Evolutionary conservation across 148 eudicot species (phyloP).

Genomic region (Cornus controversa): DNA sequence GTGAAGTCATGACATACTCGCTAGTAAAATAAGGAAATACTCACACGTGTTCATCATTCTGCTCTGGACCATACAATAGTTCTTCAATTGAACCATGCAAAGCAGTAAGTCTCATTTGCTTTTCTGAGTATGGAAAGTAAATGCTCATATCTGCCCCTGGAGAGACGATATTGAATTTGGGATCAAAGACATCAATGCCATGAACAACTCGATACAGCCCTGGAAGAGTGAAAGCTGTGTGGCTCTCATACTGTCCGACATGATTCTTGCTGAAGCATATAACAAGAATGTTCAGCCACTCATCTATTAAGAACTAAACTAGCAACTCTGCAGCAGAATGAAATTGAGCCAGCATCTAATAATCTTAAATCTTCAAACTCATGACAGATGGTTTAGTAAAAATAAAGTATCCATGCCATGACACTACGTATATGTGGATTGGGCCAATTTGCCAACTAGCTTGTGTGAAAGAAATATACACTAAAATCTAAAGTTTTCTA

Average conservation of each 20-base stretch:
- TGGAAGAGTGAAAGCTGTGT: conserved; percentile 33
- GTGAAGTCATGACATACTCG: background rate
- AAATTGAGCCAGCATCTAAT: no score
- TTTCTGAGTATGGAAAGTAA: conserved; percentile 30
- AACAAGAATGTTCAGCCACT: background rate
- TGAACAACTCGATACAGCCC: conserved; percentile 38
- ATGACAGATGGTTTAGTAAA: no score
- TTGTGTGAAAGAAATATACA: no score
- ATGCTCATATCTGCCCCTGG: conserved; percentile 37
- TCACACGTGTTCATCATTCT: conserved; percentile 29
- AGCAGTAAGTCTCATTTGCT: conserved; percentile 33
- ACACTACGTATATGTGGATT: no score
- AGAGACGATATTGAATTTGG: conserved; percentile 29
- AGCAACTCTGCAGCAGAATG: no score
- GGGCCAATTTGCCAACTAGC: no score
- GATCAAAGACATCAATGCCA: conserved; percentile 35
- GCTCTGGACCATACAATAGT: conserved; percentile 24
- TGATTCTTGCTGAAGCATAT: conserved; percentile 27
- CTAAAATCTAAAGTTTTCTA: no score
- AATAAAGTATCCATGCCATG: no score
- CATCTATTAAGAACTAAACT: background rate
- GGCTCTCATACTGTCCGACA: conserved; percentile 40
- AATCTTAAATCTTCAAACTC: no score
- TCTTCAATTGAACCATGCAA: conserved; percentile 27
- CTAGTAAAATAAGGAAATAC: no score